Percentiles rank a stretch among this genome's conserved stretches.
phyloP scores from a whole-genome alignment of 75 land plant species.

The Pinus tabuliformis region DNA sequence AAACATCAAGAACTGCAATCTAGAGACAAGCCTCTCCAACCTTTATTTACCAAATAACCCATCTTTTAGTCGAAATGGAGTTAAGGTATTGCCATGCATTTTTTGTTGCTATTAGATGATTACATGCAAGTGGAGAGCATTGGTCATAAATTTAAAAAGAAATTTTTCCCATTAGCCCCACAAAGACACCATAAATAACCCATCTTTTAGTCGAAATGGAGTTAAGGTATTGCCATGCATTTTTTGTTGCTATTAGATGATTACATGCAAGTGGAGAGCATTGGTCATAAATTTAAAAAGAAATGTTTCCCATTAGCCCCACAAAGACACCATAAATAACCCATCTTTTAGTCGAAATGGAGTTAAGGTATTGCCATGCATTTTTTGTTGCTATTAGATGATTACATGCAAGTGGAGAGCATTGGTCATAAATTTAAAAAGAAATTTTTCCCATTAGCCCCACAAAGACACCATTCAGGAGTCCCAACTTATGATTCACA shows the following conservation, averaged over 20 bases:
- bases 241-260: background rate
- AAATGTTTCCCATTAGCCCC: background rate
- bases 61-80: background rate
- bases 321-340: background rate
- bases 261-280: background rate
- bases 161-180: background rate
- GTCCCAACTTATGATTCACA: background rate
- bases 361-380: background rate
- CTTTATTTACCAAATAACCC: background rate
- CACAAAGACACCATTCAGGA: background rate
- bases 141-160: background rate
- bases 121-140: background rate
- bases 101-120: background rate
- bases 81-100: background rate
- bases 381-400: background rate
- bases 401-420: background rate
- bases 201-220: background rate
- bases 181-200: background rate
- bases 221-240: background rate
- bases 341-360: too few species aligned
- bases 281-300: background rate
- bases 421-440: background rate
- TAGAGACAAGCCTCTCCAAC: background rate
- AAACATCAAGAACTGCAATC: too few species aligned
- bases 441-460: background rate